phyloP scores from a whole-genome alignment of 176 grass and related monocot genomes.

The Hordeum marinum region DNA sequence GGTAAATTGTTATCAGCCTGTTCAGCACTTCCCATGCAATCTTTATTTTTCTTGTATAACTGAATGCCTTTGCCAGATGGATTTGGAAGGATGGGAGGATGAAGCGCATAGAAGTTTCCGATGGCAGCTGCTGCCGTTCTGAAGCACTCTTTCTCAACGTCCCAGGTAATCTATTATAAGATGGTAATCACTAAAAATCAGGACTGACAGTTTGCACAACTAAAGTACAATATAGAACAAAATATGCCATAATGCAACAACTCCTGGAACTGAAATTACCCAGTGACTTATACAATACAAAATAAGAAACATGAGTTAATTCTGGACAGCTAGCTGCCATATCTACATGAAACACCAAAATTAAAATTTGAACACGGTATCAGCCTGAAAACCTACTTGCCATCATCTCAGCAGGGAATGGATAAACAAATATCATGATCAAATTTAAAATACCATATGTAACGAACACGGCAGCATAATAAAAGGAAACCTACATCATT shows the following conservation, averaged over 20 bases:
- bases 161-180: constrained; percentile 67
- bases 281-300: neutral
- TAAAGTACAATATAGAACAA: constrained; percentile 9
- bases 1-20: neutral
- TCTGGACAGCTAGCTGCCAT: neutral
- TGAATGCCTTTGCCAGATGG: constrained; percentile 70
- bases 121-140: constrained; percentile 71
- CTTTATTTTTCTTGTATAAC: constrained; percentile 80
- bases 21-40: constrained; percentile 7
- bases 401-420: neutral
- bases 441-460: constrained; percentile 10
- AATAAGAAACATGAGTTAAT: neutral
- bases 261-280: neutral
- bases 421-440: neutral
- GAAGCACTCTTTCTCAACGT: constrained; percentile 87
- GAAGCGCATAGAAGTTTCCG: constrained; percentile 86
- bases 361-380: constrained; percentile 5
- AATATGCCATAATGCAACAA: constrained; percentile 10
- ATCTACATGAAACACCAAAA: neutral
- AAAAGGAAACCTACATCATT: constrained; percentile 76
- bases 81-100: constrained; percentile 96
- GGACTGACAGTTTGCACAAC: neutral
- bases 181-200: constrained; percentile 10
- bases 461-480: neutral
- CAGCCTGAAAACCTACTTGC: constrained; percentile 2